Evolutionary conservation across 352 stramenopile species (phyloP), one percentile per base, ranked within the genome.

Genomic region (Aphanomyces stellatus): DNA sequence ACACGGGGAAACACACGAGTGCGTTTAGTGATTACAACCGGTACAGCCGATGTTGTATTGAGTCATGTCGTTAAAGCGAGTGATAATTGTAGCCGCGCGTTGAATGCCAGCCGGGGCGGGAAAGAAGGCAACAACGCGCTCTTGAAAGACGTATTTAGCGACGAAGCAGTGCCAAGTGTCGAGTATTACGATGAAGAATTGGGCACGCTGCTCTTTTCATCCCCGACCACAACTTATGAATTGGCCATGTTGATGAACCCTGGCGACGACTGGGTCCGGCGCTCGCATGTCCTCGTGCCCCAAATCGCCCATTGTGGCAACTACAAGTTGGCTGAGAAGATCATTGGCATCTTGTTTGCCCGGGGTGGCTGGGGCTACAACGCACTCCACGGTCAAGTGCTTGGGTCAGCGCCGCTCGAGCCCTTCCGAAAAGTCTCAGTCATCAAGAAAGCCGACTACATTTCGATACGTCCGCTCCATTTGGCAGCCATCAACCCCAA

Each of bases 11-110:
- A 51, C 84, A 92, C 62, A 92, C 84, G 31, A 92, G 84, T 61
- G 62, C 75, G 19, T 92, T 74, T 69, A 92, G 84, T 62, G 84
- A 92, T 53, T 92, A 92, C 71, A 90, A 92, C 65, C 80, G 84
- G 0, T 67, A 6, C 43, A n/a, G 11, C 8, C 25, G 8, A 46
- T 51, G 11, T 2, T 57, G 15, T 53, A 3, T 41, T 11, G 42
- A 27, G 1, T 1, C 15, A 59, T 0, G 4, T 37, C 15, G 28
- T n/a, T 65, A 13, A 66, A 28, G 11, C 4, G 8, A 10, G 3
- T n/a, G 53, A 33, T 24, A 10, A 11, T 3, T 31, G 13, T 56
- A 67, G 60, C 3, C 77, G 84, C 17, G 81, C 83, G 24, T 86
- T 92, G 63, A 92, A 92, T 53, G 84, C 84, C 15, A 92, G 84